Conservation (phyloP, 2,329 filamentous ascomycete genomes). For the Scytalidium sp. region DNA sequence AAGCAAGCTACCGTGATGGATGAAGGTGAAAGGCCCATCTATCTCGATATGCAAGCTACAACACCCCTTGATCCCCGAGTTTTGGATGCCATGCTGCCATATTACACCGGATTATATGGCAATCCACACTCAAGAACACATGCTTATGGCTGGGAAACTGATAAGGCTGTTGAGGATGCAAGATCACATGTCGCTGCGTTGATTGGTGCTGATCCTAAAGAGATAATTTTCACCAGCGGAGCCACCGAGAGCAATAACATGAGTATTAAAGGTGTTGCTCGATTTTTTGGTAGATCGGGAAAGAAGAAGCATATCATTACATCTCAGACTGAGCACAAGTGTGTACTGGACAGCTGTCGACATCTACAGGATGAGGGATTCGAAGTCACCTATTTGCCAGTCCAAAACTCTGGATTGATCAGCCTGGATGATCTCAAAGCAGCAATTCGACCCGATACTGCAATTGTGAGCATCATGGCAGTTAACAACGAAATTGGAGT, state of each 20-base stretch:
- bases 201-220: slow-evolving; percentile 92
- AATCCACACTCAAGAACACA: slow-evolving; percentile 98
- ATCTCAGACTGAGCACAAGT: slow-evolving; percentile 97
- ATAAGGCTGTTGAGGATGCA: slow-evolving; percentile 87
- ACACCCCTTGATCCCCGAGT: slow-evolving; percentile 94
- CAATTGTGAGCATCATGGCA: slow-evolving; percentile 93
- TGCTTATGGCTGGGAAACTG: slow-evolving; percentile 97
- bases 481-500: slow-evolving; percentile 99
- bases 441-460: slow-evolving; percentile 87
- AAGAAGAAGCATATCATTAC: slow-evolving; percentile 99
- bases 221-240: slow-evolving; percentile 98
- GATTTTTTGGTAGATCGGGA: slow-evolving; percentile 87
- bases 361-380: slow-evolving; percentile 97
- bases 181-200: slow-evolving; percentile 78
- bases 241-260: slow-evolving; percentile 99
- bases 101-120: slow-evolving; percentile 87
- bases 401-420: slow-evolving; percentile 82
- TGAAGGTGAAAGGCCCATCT: slow-evolving; percentile 88
- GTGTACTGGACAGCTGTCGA: slow-evolving; percentile 93
- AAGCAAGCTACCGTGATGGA: slow-evolving; percentile 94
- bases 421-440: slow-evolving; percentile 80
- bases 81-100: slow-evolving; percentile 94
- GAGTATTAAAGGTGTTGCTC: slow-evolving; percentile 97
- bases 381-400: slow-evolving; percentile 94
- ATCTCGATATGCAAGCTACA: slow-evolving; percentile 97